Evolutionary conservation across 805 yeast species (phyloP).

Genomic region (Candida hispaniensis): DNA sequence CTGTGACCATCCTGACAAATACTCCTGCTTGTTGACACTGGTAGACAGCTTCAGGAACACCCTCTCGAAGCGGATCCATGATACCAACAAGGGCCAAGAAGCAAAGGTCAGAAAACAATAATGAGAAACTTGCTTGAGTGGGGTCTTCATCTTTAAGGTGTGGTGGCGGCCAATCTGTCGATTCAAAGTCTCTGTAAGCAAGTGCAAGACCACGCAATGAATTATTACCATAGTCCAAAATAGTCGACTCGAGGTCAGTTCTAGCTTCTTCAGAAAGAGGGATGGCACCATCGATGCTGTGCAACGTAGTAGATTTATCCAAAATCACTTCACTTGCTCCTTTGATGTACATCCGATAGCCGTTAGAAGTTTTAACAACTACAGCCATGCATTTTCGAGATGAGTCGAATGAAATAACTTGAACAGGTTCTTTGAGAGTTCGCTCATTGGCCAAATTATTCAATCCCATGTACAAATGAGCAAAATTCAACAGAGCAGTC

Average conservation of each 20-base stretch:
- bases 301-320: slow-evolving; percentile 39
- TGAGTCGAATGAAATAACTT: slow-evolving; percentile 83
- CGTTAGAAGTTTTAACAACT: slow-evolving; percentile 41
- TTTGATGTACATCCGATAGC: slow-evolving; percentile 57
- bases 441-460: slow-evolving; percentile 41
- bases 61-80: slow-evolving; percentile 86
- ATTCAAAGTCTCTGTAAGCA: slow-evolving; percentile 61
- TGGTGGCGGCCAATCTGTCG: slow-evolving; percentile 16
- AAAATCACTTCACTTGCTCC: slow-evolving; percentile 93
- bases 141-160: slow-evolving; percentile 16
- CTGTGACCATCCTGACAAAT: slow-evolving; percentile 94
- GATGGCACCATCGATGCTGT: slow-evolving; percentile 13
- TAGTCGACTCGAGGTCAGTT: slow-evolving; percentile 30
- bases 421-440: slow-evolving; percentile 40
- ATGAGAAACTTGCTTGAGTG: slow-evolving; percentile 20
- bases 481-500: slow-evolving; percentile 68
- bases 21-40: slow-evolving; percentile 89
- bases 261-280: slow-evolving; percentile 16
- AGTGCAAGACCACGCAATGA: slow-evolving; percentile 86
- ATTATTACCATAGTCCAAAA: slow-evolving; percentile 53
- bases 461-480: slow-evolving; percentile 41
- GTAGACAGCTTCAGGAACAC: slow-evolving; percentile 79
- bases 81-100: slow-evolving; percentile 80
- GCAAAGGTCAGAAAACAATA: slow-evolving; percentile 30
- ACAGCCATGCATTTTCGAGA: slow-evolving; percentile 88